phyloP scores from a whole-genome alignment of 257 asterid genomes.

The Forsythia viridissima region DNA sequence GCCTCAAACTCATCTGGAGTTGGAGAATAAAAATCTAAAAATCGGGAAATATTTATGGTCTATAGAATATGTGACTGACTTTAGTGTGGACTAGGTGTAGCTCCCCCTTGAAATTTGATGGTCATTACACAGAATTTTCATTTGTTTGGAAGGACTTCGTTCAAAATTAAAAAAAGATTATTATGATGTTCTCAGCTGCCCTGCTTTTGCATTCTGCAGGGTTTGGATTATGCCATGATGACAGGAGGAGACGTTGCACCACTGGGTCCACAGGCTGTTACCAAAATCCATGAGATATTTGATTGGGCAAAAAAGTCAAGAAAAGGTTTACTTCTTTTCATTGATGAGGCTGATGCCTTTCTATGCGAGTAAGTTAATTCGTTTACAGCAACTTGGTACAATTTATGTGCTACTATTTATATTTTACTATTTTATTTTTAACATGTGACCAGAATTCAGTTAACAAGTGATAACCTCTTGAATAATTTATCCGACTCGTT shows the following conservation, averaged over 20 bases:
- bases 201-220: conserved; percentile 45
- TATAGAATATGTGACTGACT: not conserved
- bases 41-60: not conserved
- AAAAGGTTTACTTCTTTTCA: conserved; percentile 84
- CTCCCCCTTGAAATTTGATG: not conserved
- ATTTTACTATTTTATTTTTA: not conserved
- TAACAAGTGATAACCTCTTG: not conserved
- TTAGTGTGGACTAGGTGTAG: not conserved
- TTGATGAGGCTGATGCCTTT: conserved; percentile 99
- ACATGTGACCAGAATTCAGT: not conserved
- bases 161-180: not conserved
- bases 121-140: not conserved
- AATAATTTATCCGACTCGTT: not conserved
- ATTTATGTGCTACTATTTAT: not conserved
- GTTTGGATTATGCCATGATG: conserved; percentile 99
- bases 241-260: conserved; percentile 99
- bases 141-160: not conserved
- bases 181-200: not conserved
- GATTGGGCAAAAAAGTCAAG: conserved; percentile 96
- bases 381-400: not conserved
- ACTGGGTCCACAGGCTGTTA: conserved; percentile 89
- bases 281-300: conserved; percentile 92
- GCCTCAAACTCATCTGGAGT: not conserved
- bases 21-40: not conserved
- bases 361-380: conserved; percentile 81